phyloP scores from a whole-genome alignment of 163 green algal genomes.

The Smithsoniella earleae region DNA sequence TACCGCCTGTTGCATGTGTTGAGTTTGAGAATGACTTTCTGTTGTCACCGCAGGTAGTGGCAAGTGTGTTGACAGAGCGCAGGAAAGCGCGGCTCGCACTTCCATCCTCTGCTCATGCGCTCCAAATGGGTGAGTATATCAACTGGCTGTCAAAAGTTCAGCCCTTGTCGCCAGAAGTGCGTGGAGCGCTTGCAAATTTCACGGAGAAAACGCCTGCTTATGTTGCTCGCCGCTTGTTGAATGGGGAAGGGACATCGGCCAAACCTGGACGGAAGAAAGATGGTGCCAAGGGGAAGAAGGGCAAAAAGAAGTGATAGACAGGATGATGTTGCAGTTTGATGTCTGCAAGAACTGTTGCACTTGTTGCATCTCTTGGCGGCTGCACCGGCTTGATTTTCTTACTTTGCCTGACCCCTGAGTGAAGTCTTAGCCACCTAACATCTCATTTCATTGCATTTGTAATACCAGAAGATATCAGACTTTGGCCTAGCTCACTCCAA shows the following conservation, averaged over 20 bases:
- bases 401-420: background rate
- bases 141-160: constrained; percentile 62
- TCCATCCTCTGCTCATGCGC: constrained; percentile 27
- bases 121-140: constrained; percentile 54
- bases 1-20: no score
- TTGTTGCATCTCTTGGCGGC: no score
- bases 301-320: constrained; percentile 36
- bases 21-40: no score
- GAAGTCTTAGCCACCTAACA: background rate
- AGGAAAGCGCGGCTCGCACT: constrained; percentile 41
- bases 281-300: constrained; percentile 32
- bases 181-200: constrained; percentile 44
- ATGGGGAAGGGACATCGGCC: constrained; percentile 35
- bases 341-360: background rate
- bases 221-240: constrained; percentile 20
- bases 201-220: constrained; percentile 36
- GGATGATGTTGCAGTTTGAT: background rate
- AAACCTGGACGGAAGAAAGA: constrained; percentile 24
- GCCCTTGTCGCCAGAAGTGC: constrained; percentile 46
- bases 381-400: no score
- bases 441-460: background rate
- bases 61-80: constrained; percentile 52
- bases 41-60: constrained; percentile 46
- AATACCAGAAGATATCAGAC: no score
- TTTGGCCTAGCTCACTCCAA: no score